Base-by-base conservation (phyloP, 2,329 filamentous ascomycete species). In the Trichoderma koningiopsis region DNA sequence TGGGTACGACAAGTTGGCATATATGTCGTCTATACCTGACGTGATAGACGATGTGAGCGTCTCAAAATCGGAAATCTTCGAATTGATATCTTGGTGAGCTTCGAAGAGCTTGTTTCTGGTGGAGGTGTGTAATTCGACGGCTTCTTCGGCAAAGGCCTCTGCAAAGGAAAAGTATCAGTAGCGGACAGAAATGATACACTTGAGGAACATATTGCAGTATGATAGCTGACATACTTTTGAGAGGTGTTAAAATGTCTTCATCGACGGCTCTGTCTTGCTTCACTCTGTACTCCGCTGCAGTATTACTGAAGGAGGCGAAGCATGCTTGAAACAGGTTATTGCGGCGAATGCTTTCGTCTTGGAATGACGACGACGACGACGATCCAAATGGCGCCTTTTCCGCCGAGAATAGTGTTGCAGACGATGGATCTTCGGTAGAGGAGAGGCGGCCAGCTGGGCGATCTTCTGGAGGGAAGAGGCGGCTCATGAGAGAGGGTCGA, bases 1-100 rank as follows among this genome's bases (percentile, higher is more conserved):
- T 0, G 79, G 79, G n/a, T 74, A 75, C 0, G 72, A 64, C 7
- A 81, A 75, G 68, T 79, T 79, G 33, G 70, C 68, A 56, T 80
- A 80, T 2, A 81, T 66, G 0, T 63, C 43, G 3, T 75, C 68
- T 16, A 73, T 70, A 14, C 72, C 67, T 1, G 71, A 56, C 3
- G 76, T 57, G 1, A 71, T 64, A 0, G 68, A 58, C 0, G 73
- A 58, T 0, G 75, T 74, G 4, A 75, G 66, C 0, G 68, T 43
- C 0, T 72, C 65, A 11, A 80, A 75, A 10, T 43, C 19, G 2
- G 59, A 57, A 0, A 76, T 76, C 27, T 70, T 71, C 6, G 72
- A 43, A 11, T 74, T 69, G 0, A 78, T 73, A 19, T 74, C 66
- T 1, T 59, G 57, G 10, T 78, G 73, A 5, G 72, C 73, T 31